phyloP scores from a whole-genome alignment of 2,329 filamentous ascomycete genomes.

The Stachybotrys elegans region DNA sequence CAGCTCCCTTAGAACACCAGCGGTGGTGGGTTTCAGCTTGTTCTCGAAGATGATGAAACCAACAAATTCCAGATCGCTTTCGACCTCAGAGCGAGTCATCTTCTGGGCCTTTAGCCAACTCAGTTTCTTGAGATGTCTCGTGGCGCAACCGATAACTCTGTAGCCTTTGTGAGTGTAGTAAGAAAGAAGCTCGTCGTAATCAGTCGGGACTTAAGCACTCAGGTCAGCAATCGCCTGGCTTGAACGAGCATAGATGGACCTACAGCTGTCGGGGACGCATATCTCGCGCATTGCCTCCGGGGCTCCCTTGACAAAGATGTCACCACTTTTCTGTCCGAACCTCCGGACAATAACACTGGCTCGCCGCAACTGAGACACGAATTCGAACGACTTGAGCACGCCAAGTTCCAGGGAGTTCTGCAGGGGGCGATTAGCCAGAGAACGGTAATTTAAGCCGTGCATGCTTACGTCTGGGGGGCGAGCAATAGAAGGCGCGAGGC shows the following conservation, averaged over 20 bases:
- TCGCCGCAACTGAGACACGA: constrained; percentile 84
- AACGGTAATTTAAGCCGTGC: neutral
- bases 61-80: constrained; percentile 78
- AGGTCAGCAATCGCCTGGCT: constrained; percentile 8
- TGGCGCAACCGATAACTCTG: constrained; percentile 92
- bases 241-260: constrained; percentile 25
- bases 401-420: constrained; percentile 72
- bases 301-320: constrained; percentile 92
- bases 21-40: constrained; percentile 87
- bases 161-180: constrained; percentile 95
- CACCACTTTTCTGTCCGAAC: constrained; percentile 77
- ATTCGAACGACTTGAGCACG: constrained; percentile 88
- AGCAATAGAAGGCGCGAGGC: constrained; percentile 82
- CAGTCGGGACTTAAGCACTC: constrained; percentile 57
- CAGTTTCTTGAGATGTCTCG: constrained; percentile 79
- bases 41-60: constrained; percentile 99
- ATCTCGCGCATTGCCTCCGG: constrained; percentile 96
- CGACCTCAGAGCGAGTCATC: constrained; percentile 81
- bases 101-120: constrained; percentile 95
- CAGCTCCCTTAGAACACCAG: constrained; percentile 76
- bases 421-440: neutral
- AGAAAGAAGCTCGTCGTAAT: constrained; percentile 84
- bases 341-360: constrained; percentile 90
- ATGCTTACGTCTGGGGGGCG: constrained; percentile 60
- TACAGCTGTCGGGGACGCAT: constrained; percentile 74